Base-by-base conservation (phyloP, 2,329 filamentous ascomycete genomes). In the Cephalotrichum gorgonifer region DNA sequence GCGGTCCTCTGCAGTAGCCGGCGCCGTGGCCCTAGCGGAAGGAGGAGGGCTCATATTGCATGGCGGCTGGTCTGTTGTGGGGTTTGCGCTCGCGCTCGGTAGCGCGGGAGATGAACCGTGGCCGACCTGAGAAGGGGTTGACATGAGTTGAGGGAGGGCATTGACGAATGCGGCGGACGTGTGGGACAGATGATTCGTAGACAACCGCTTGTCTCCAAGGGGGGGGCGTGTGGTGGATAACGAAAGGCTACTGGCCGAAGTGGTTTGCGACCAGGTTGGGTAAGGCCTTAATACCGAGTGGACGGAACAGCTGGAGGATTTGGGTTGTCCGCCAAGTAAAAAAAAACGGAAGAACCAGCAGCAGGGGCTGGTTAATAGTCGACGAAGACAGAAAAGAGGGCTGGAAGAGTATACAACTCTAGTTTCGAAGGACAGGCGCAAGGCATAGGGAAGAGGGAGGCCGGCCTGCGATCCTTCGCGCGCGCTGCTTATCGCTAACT, bases 151-250 rank as follows among this genome's bases (percentile, higher is more conserved):
- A 43, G 28, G 28, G 28, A n/a, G 27, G 46, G 38, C 42, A 43
- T 38, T 43, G 46, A 38, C 38, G 38, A 48, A 43, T 43, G 20
- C 27, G 26, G 22, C 27, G 31, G 33, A 48, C 26, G 46, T 31
- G 46, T 48, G 46, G 46, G 46, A n/a, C 41, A 27, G 31, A 33
- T 48, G 46, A 42, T 48, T 48, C 46, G 46, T 23, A 43, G 35
- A 25, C 28, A 38, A 38, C n/a, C 14, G 38, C 31, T 43, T n/a
- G 46, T 15, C 25, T 20, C 22, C n/a, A n/a, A n/a, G n/a, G 35
- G 23, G 17, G 46, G 46, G 46, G 46, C 38, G 46, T 48, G 46
- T 28, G 17, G 26, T 30, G 25, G 23, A 43, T 30, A 33, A 33
- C 39, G 39, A 30, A 43, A 31, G 20, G 39, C 12, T 27, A 41